Conservation (phyloP, 306 rosid species). For the Quercus ilex region DNA sequence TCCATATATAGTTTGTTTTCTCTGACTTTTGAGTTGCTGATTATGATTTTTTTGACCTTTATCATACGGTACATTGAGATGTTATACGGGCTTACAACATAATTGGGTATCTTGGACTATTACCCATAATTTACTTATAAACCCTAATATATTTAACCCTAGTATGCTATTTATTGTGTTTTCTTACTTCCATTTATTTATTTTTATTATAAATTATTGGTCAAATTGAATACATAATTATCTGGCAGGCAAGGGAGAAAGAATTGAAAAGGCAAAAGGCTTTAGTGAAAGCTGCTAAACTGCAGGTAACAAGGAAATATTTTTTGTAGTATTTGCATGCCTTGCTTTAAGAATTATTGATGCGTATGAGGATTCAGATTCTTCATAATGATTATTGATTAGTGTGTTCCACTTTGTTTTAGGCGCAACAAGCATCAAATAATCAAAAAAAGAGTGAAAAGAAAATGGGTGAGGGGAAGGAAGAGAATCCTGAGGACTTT, state of each 20-base stretch:
- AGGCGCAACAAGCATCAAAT: constrained; percentile 67
- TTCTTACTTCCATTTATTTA: not conserved
- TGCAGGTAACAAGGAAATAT: constrained; percentile 45
- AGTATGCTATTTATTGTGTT: no score
- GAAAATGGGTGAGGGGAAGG: constrained; percentile 58
- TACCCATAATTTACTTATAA: no score
- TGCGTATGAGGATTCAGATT: not conserved
- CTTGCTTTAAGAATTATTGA: no score
- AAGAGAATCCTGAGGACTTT: constrained; percentile 71
- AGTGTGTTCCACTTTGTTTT: not conserved
- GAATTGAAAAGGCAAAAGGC: constrained; percentile 81
- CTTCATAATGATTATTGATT: not conserved
- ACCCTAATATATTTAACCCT: not conserved
- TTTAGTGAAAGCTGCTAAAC: constrained; percentile 67
- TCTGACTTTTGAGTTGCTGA: not conserved
- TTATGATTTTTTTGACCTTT: not conserved
- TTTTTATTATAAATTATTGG: constrained; percentile 1
- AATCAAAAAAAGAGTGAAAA: constrained; percentile 70
- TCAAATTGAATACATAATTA: not conserved
- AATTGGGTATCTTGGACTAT: no score
- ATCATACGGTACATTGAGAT: no score
- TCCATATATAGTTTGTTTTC: not conserved
- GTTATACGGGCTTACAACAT: no score
- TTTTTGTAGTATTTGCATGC: not conserved
- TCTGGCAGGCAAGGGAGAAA: constrained; percentile 84